Conservation (phyloP, 2,329 filamentous ascomycete species). For the Cladosporium sp. region DNA sequence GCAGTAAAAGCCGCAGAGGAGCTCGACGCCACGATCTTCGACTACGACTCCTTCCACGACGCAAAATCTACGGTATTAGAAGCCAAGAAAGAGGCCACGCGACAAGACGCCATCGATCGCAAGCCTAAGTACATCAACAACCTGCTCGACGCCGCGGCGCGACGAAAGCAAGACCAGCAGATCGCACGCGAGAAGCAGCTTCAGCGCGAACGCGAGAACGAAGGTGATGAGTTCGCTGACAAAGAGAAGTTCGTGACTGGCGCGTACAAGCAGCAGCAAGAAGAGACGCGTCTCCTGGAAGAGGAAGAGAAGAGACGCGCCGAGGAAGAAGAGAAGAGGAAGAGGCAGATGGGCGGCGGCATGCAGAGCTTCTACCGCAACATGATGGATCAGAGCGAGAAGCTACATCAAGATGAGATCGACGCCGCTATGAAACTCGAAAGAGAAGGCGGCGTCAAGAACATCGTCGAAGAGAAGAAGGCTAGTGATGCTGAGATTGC, state of each 20-base stretch:
- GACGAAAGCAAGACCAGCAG: constrained; percentile 74
- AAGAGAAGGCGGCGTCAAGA: constrained; percentile 33
- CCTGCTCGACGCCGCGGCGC: constrained; percentile 70
- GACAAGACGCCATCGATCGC: constrained; percentile 57
- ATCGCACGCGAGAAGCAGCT: constrained; percentile 80
- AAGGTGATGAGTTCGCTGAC: constrained; percentile 77
- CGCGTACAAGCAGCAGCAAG: constrained; percentile 79
- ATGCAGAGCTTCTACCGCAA: constrained; percentile 79
- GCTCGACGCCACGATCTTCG: constrained; percentile 74
- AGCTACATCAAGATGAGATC: constrained; percentile 67
- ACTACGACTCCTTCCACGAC: constrained; percentile 82
- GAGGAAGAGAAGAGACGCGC: constrained; percentile 69
- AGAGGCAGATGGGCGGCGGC: constrained; percentile 61
- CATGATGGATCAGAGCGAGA: constrained; percentile 69
- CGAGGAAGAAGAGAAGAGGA: constrained; percentile 64
- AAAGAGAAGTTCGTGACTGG: constrained; percentile 87
- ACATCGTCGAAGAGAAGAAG: constrained; percentile 38
- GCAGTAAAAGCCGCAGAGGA: constrained; percentile 65
- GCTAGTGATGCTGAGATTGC: constrained; percentile 62
- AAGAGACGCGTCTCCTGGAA: constrained; percentile 69
- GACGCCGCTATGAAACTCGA: constrained; percentile 59
- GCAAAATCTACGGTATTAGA: constrained; percentile 62
- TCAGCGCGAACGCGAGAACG: constrained; percentile 73
- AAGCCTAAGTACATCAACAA: constrained; percentile 78
- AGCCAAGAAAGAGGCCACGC: constrained; percentile 56